Base-by-base conservation (phyloP, 176 grass and related monocot species). In the Ananas comosus region DNA sequence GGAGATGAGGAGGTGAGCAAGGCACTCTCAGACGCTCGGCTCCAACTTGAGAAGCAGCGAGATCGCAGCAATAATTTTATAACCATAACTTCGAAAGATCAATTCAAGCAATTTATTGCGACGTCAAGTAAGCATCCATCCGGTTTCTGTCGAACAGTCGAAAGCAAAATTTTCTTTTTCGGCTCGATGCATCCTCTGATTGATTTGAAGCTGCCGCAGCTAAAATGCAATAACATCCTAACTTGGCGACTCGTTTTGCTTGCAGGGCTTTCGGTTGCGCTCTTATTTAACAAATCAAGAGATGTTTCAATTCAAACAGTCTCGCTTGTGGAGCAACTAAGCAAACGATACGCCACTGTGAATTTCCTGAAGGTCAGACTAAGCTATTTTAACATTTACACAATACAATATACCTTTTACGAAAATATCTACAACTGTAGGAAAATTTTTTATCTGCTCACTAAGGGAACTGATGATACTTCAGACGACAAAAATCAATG, bases 1-100 rank as follows among this genome's bases (percentile, higher is more conserved):
- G 74, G 74, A 68, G 65, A 76, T 59, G 74, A 76, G 29, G 74
- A 68, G 28, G 65, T 68, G 4, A 16, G 51, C 51, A 76, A 61
- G 64, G 65, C 64, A 16, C 57, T 76, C 29, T 10, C 11, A 11
- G 65, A 76, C 28, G 74, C 64, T 57, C 74, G 57, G 3, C n/a
- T 49, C 64, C 50, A 76, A 11, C 74, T 76, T 18, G 57, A 68
- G 51, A 68, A 76, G 52, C 74, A 49, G 33, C 19, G 14, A 59
- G 52, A 66, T 28, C 1, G 9, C 68, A 65, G 13, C 29, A 33
- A 33, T 59, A 58, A 68, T 14, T 14, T 68, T 42, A 19, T 58
- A n/a, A 3, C 33, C 21, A n/a, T 68, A 51, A 76, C 65, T 11
- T 24, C 12, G 3, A 54, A 58, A 25, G 51, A 59, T 49, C 74